Conservation (phyloP, 495 filamentous ascomycete species). For the Penicillium angulare region DNA sequence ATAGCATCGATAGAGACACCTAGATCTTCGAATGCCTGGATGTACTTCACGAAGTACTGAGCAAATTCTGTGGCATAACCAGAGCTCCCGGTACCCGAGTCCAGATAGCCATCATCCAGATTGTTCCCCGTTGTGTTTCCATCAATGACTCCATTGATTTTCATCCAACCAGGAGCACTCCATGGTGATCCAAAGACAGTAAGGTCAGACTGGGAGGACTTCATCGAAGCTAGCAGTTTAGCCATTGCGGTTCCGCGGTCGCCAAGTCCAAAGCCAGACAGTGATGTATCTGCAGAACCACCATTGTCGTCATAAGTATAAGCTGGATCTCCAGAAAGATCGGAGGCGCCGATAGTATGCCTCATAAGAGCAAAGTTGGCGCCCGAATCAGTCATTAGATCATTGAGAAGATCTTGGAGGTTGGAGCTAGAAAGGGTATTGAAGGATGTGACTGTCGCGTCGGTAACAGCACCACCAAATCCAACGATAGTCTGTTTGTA, state of each 20-base stretch:
- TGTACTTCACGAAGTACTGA: conserved; percentile 57
- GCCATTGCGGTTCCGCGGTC: conserved; percentile 54
- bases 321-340: conserved; percentile 44
- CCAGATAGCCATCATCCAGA: conserved; percentile 42
- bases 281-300: conserved; percentile 34
- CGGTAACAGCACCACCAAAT: conserved; percentile 56
- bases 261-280: conserved; percentile 46
- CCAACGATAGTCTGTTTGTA: conserved; percentile 51
- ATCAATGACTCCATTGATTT: conserved; percentile 49
- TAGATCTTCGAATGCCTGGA: conserved; percentile 45
- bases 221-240: conserved; percentile 25
- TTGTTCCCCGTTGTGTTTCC: conserved; percentile 50
- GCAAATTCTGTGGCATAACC: conserved; percentile 45
- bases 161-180: conserved; percentile 60
- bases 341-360: conserved; percentile 54
- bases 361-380: conserved; percentile 51
- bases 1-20: conserved; percentile 52
- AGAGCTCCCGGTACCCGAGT: conserved; percentile 19
- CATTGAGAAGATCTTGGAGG: conserved; percentile 41
- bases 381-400: conserved; percentile 46
- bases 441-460: conserved; percentile 53
- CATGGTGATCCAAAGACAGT: conserved; percentile 52
- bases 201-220: conserved; percentile 35
- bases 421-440: conserved; percentile 38
- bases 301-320: conserved; percentile 55